A percentile compares a stretch with the other conserved stretches of the same genome.
phyloP scores from a whole-genome alignment of 257 asterid species.

The Hygrophila difformis region DNA sequence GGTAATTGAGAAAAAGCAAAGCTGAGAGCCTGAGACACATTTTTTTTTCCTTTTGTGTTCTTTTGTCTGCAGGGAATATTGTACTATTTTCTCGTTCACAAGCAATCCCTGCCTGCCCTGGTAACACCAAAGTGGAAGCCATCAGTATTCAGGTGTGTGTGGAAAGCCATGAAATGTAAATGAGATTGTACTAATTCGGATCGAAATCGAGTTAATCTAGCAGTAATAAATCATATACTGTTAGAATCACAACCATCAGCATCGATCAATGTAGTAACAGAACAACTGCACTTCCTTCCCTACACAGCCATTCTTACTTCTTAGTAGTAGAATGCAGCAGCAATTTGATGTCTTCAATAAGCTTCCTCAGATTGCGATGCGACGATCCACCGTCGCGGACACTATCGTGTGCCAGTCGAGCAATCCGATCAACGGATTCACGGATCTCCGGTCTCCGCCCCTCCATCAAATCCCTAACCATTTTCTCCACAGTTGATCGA shows the following conservation, averaged over 20 bases:
- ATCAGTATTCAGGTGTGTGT: not conserved
- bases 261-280: too few relatives aligned
- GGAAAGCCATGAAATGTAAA: not conserved
- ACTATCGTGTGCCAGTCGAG: conserved; percentile 19
- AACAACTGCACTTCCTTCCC: too few relatives aligned
- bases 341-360: conserved; percentile 16
- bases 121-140: conserved; percentile 3
- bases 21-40: conserved; percentile 1
- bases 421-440: conserved; percentile 13
- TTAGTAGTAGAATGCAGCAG: conserved; percentile 5
- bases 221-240: too few relatives aligned
- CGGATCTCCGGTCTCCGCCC: not conserved
- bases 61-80: conserved; percentile 20
- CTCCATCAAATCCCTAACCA: not conserved
- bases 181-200: too few relatives aligned
- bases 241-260: too few relatives aligned
- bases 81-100: conserved; percentile 19
- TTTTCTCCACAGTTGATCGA: not conserved
- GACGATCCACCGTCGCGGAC: conserved; percentile 30
- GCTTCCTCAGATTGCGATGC: conserved; percentile 15
- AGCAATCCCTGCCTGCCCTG: conserved; percentile 35
- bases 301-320: not conserved
- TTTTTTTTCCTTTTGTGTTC: not conserved
- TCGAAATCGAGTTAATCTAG: too few relatives aligned
- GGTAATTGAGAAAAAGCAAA: conserved; percentile 24